These are phyloP conservation scores for Coleophoma eucalyptorum DNA, from an alignment of 2,329 filamentous ascomycete species.

Conservation along the genomic window DNA sequence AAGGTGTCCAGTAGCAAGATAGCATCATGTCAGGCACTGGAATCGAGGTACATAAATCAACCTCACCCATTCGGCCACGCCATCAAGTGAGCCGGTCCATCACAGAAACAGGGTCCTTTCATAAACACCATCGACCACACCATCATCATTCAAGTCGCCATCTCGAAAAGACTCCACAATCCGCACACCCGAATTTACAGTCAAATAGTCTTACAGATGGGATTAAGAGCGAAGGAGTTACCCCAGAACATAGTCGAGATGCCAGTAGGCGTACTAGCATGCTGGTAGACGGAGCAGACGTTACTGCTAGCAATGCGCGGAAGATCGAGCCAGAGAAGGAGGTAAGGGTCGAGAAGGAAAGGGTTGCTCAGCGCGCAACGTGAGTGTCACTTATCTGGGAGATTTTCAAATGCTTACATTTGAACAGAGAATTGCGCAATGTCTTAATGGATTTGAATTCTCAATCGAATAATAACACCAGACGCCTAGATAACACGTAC, in stretches of 20 bases:
- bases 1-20: neutral
- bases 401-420: neutral
- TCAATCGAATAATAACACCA: conserved; percentile 59
- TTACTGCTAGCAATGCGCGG: conserved; percentile 6
- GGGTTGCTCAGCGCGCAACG: conserved; percentile 35
- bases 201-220: conserved; percentile 2
- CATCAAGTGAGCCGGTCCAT: conserved; percentile 52
- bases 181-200: conserved; percentile 7
- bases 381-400: conserved; percentile 23
- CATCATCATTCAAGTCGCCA: conserved; percentile 30
- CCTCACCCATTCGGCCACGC: conserved; percentile 34
- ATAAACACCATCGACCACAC: conserved; percentile 25
- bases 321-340: conserved; percentile 32
- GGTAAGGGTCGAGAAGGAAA: conserved; percentile 37
- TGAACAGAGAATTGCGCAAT: conserved; percentile 45
- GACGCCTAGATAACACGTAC: conserved; percentile 69
- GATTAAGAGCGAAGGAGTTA: conserved; percentile 34
- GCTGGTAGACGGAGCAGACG: conserved; percentile 19
- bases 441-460: conserved; percentile 51
- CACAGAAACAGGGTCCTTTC: conserved; percentile 17
- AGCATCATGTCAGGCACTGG: conserved; percentile 30
- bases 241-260: conserved; percentile 38
- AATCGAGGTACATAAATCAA: conserved; percentile 24
- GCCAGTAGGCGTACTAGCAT: conserved; percentile 40
- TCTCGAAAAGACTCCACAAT: conserved; percentile 24